A percentile compares a stretch with the other conserved stretches of the same genome.
Conservation (phyloP, 2,329 filamentous ascomycete genomes). For the Arthrobotrys musiformis region DNA sequence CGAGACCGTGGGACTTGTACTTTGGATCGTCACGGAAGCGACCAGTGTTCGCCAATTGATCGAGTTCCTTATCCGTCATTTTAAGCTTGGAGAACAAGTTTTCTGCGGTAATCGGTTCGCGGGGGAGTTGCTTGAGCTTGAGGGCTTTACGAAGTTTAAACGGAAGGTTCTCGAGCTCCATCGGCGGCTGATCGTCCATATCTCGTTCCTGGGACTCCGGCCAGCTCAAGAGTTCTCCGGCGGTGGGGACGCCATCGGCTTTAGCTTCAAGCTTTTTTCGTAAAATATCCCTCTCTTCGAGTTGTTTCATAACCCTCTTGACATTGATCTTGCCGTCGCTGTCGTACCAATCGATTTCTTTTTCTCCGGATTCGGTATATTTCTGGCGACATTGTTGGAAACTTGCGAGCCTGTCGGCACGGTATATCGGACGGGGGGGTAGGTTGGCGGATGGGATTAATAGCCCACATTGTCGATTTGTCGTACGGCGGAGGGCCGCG, state of each 20-base stretch:
- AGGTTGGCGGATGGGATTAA: constrained; percentile 43
- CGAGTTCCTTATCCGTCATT: constrained; percentile 33
- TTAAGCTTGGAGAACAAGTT: constrained; percentile 27
- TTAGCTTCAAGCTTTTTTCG: not conserved
- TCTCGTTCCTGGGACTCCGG: constrained; percentile 24
- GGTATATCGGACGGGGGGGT: constrained; percentile 47
- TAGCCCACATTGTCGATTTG: constrained; percentile 49
- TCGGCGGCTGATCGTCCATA: constrained; percentile 24
- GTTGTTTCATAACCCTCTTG: not conserved
- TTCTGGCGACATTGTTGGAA: constrained; percentile 29
- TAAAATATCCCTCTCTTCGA: not conserved
- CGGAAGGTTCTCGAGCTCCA: constrained; percentile 24
- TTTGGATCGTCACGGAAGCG: constrained; percentile 32
- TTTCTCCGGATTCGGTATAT: not conserved
- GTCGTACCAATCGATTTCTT: not conserved
- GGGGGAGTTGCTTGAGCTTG: constrained; percentile 31
- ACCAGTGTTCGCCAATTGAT: constrained; percentile 3
- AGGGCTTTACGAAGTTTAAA: constrained; percentile 25
- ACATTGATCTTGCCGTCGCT: not conserved
- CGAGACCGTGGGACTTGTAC: constrained; percentile 18
- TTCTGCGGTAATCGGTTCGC: constrained; percentile 33
- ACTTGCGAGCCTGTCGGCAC: not conserved
- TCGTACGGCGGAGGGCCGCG: constrained; percentile 43
- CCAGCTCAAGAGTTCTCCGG: constrained; percentile 34
- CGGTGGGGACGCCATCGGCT: constrained; percentile 22